Evolutionary conservation across 2,329 filamentous ascomycete species (phyloP), one percentile per base, ranked within the genome.

Genomic region (Sporothrix luriei): DNA sequence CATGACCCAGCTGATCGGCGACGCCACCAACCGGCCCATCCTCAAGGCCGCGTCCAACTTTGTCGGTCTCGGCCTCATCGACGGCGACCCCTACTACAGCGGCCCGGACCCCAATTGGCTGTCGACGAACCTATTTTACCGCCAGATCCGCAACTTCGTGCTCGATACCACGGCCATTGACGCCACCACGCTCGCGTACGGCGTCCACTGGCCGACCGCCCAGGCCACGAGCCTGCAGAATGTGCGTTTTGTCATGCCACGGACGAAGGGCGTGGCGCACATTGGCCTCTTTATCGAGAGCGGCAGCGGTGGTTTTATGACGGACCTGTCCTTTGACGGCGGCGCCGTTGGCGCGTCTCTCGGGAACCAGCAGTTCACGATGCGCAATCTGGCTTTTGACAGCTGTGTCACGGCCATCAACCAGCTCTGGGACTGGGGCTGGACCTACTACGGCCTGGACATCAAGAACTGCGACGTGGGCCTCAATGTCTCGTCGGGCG

Each of bases 361-460:
- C 80, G 85, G 87, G 21, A 90, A 91, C 76, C 82, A 91, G 69
- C 90, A 92, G 76, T 92, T 91, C 76, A 91, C 88, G 2, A 88
- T 87, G 72, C 83, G 87, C 55, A 90, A 91, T 77, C 73, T 91
- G 66, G 84, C 82, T 19, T 92, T 92, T 80, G 87, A 87, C 73
- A 81, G 84, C 76, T 88, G 87, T 78, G 82, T 86, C 72, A 91
- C 88, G 9, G 85, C 86, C 62, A 86, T 91, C 67, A 87, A 84
- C 76, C 86, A 91, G 79, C 85, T 89, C 73, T 92, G 90, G 90
- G 85, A 90, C 78, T 93, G 90, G 90, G 86, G 86, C 38, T 93
- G 88, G 87, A 88, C 86, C 7, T 87, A 90, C 78, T 87, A 88
- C 74, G 85, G 84, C 3, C 75, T 90, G 0, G 80, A 79, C 33